Base-by-base conservation (phyloP, 202 grass and related monocot genomes). In the Schoenoplectus triqueter region DNA sequence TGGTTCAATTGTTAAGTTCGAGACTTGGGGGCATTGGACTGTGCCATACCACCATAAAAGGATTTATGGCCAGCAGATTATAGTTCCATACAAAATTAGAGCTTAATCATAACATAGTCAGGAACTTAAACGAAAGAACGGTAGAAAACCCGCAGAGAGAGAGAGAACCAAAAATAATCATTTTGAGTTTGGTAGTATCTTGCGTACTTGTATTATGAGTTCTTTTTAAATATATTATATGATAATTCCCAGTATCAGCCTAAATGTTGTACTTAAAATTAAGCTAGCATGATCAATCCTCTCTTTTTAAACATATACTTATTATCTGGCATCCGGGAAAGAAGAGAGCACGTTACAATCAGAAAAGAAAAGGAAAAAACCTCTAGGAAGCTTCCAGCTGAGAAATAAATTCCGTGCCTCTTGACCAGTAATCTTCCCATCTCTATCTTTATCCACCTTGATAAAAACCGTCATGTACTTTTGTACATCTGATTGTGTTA, bases 381-480 rank as follows among this genome's bases (percentile, higher is more conserved):
- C 97, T 99, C 97, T 99, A 69, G 93, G 90, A 68, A 99, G 85
- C 88, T 91, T 91, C 97, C 97, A 99, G 89, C 97, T 99, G 69
- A 99, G 91, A 85, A 99, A 99, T 65, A 99, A 88, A 89, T 94
- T 99, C 31, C 89, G 92, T 85, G 97, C 97, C 84, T 99, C 93
- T 88, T 91, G 88, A 77, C 97, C 97, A 59, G 87, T 91, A 81
- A 99, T 99, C 85, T 99, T 99, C 15, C 97, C 97, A 91, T 99
- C 97, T 92, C 97, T 91, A 85, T 99, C 93, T 48, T 88, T 94
- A 85, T 99, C 97, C 57, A 99, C 97, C 90, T 96, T 96, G 54
- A 99, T 89, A 87, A 99, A 99, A 59, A 99, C 92, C 75, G 80
- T 86, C 82, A 90, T 94, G 77, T 99, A 99, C 86, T 91, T 99